A percentile compares a stretch with the other conserved stretches of the same genome.
Evolutionary conservation across 2,329 filamentous ascomycete species (phyloP).

Genomic region (Diaporthe vexans): DNA sequence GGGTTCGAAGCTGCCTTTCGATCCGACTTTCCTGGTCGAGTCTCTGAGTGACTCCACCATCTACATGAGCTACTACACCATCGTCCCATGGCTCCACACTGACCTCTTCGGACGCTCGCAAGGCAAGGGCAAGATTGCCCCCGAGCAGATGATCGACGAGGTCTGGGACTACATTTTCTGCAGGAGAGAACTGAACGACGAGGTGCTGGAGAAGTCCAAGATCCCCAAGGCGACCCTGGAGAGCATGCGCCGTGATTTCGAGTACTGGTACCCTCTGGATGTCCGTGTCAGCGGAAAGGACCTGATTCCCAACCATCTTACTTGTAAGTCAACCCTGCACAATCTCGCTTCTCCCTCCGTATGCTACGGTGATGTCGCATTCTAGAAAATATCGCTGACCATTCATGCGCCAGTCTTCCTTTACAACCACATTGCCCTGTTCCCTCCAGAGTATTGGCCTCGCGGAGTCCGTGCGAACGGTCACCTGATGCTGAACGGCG

Average conservation of each 20-base stretch:
- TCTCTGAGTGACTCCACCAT: constrained; percentile 92
- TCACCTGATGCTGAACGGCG: constrained; percentile 92
- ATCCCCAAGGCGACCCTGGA: constrained; percentile 82
- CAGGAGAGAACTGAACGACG: constrained; percentile 77
- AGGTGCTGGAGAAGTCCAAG: constrained; percentile 73
- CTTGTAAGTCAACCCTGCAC: constrained; percentile 66
- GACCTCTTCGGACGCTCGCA: constrained; percentile 86
- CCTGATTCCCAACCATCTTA: constrained; percentile 92
- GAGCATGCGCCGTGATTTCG: constrained; percentile 89
- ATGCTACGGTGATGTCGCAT: too few species aligned
- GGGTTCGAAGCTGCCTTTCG: constrained; percentile 95
- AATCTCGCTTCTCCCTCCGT: too few species aligned
- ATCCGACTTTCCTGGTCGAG: constrained; percentile 90
- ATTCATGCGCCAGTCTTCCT: constrained; percentile 76
- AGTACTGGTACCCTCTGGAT: constrained; percentile 97
- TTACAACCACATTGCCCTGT: constrained; percentile 93
- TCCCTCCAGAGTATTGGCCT: constrained; percentile 91
- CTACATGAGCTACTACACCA: constrained; percentile 87
- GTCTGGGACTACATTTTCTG: constrained; percentile 98
- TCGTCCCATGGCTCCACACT: constrained; percentile 77
- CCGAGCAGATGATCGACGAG: constrained; percentile 93
- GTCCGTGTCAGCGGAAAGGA: constrained; percentile 92
- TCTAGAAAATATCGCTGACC: neutral
- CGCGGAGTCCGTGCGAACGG: constrained; percentile 89
- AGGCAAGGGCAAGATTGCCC: constrained; percentile 76